Conservation (phyloP, 2,329 filamentous ascomycete genomes). For the Aspergillus persii region DNA sequence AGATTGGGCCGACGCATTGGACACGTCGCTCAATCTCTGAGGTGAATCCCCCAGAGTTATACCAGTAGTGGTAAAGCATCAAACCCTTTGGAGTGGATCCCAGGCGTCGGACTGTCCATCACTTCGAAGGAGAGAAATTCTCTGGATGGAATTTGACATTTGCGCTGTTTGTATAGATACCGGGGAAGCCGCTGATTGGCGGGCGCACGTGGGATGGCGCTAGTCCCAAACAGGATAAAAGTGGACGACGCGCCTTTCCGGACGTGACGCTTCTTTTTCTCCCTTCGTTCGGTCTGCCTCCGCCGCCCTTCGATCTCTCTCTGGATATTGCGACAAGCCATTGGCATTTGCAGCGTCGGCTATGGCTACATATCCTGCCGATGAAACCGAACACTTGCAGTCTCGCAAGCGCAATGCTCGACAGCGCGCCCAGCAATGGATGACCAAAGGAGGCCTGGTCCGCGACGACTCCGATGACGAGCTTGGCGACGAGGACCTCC, state of each 20-base stretch:
- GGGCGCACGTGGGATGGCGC: constrained; percentile 1
- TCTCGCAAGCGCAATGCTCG: constrained; percentile 24
- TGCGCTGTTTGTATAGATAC: constrained; percentile 2
- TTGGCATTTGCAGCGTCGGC: not conserved
- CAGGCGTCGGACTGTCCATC: no score
- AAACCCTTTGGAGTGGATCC: no score
- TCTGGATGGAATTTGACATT: no score
- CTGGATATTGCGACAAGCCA: not conserved
- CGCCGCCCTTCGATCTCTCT: not conserved
- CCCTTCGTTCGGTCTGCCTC: not conserved
- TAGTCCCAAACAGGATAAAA: constrained; percentile 30
- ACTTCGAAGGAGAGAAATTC: no score
- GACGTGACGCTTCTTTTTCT: constrained; percentile 23
- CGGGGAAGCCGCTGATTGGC: constrained; percentile 16
- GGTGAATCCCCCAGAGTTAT: not conserved
- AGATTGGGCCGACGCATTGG: not conserved
- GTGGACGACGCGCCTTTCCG: constrained; percentile 31
- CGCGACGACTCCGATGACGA: constrained; percentile 88
- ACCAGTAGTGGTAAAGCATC: no score
- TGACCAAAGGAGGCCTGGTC: constrained; percentile 61
- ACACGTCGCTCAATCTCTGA: not conserved
- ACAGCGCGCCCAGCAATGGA: constrained; percentile 46
- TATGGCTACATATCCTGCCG: constrained; percentile 20
- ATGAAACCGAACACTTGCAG: constrained; percentile 15
- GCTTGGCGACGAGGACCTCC: constrained; percentile 67